Percentiles rank a stretch among this genome's conserved stretches.
Evolutionary conservation across 1,139 yeast genomes (phyloP).

Genomic region (Casaregolazyma lundiana): DNA sequence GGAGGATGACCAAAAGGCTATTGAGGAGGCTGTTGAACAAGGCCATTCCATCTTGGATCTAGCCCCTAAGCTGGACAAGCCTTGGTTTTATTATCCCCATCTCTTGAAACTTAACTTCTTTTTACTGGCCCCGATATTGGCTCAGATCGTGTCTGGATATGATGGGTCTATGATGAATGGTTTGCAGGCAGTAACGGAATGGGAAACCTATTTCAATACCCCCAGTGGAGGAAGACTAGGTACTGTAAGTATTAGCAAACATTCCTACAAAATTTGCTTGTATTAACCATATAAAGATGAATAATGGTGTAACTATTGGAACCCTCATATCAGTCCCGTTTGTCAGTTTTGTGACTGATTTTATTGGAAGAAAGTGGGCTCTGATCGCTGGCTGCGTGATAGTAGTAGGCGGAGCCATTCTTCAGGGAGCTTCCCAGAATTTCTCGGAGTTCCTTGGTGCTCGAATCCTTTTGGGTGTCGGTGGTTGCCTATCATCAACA

Average conservation of each 20-base stretch:
- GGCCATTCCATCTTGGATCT: too few species aligned
- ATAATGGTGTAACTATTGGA: slow-evolving; percentile 53
- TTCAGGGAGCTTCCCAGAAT: slow-evolving; percentile 14
- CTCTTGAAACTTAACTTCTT: slow-evolving; percentile 11
- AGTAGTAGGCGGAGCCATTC: slow-evolving; percentile 13
- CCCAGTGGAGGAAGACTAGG: slow-evolving; percentile 46
- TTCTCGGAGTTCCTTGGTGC: slow-evolving; percentile 36
- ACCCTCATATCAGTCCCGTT: slow-evolving; percentile 16
- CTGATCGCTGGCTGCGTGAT: slow-evolving; percentile 10
- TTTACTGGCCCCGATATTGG: slow-evolving; percentile 4
- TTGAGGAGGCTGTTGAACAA: too few species aligned
- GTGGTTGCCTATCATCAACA: slow-evolving; percentile 18
- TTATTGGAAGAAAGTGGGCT: slow-evolving; percentile 9
- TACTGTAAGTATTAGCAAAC: too few species aligned
- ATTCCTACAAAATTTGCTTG: too few species aligned
- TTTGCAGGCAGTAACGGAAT: slow-evolving; percentile 41
- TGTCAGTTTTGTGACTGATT: slow-evolving; percentile 11
- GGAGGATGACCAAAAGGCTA: too few species aligned
- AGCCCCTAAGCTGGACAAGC: too few species aligned
- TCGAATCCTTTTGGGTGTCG: slow-evolving; percentile 18
- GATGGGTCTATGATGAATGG: slow-evolving; percentile 53
- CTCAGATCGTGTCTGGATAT: slow-evolving; percentile 39
- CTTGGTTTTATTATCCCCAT: too few species aligned
- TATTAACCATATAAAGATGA: too few species aligned
- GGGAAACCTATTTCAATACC: slow-evolving; percentile 37